phyloP scores from a whole-genome alignment of 352 stramenopile species.

The Pilasporangium apinafurcum region DNA sequence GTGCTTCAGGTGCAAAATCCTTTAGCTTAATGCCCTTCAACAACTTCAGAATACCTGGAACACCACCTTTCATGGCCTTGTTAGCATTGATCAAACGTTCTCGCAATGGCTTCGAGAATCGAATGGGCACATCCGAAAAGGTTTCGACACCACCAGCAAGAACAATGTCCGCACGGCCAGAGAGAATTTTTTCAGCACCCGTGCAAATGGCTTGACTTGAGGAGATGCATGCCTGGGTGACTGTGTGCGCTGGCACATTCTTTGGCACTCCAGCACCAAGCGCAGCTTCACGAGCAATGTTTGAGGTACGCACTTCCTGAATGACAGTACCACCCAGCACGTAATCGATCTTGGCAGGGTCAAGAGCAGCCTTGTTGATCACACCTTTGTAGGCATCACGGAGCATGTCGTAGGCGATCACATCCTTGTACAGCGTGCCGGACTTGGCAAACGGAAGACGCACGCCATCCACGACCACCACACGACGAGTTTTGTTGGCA shows the following conservation, averaged over 20 bases:
- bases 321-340: conserved; percentile 96
- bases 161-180: conserved; percentile 93
- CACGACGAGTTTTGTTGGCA: conserved; percentile 33
- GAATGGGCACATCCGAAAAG: conserved; percentile 97
- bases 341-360: conserved; percentile 96
- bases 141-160: conserved; percentile 95
- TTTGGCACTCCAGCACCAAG: conserved; percentile 95
- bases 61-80: conserved; percentile 95
- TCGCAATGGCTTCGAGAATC: conserved; percentile 86
- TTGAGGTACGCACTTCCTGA: conserved; percentile 96
- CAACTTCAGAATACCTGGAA: conserved; percentile 84
- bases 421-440: conserved; percentile 95
- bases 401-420: conserved; percentile 96
- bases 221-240: conserved; percentile 96
- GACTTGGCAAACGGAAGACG: conserved; percentile 95
- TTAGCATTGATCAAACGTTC: conserved; percentile 80
- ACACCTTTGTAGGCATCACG: conserved; percentile 94
- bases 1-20: conserved; percentile 90
- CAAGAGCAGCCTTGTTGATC: conserved; percentile 92
- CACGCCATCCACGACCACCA: conserved; percentile 93
- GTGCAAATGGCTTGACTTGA: conserved; percentile 93
- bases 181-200: conserved; percentile 95
- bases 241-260: conserved; percentile 92
- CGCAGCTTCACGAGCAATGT: conserved; percentile 95
- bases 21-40: conserved; percentile 92